These are phyloP conservation scores for Begonia masoniana DNA, from an alignment of 306 rosid genomes.

Conservation along the genomic window DNA sequence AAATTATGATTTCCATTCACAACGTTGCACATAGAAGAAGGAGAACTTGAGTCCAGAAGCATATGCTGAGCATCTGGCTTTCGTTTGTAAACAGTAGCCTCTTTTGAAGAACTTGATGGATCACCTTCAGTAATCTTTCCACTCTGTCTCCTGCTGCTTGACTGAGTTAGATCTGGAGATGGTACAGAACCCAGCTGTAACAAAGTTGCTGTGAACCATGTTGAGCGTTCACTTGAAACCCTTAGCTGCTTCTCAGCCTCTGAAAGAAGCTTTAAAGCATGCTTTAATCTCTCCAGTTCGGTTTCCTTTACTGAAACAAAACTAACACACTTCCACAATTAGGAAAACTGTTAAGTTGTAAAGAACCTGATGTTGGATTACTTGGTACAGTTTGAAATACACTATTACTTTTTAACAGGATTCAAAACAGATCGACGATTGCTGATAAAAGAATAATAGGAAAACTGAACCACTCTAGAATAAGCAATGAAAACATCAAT, in stretches of 20 bases:
- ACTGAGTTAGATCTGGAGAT: constrained; percentile 64
- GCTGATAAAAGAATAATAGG: no score
- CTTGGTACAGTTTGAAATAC: no score
- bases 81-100: constrained; percentile 31
- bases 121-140: constrained; percentile 61
- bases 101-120: constrained; percentile 78
- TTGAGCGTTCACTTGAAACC: constrained; percentile 86
- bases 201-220: constrained; percentile 95
- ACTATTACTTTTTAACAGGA: no score
- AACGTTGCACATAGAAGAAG: constrained; percentile 31
- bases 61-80: constrained; percentile 40
- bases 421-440: no score
- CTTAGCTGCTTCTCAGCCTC: constrained; percentile 93
- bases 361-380: no score
- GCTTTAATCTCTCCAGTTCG: constrained; percentile 81
- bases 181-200: constrained; percentile 85
- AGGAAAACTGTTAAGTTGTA: not conserved
- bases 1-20: constrained; percentile 28
- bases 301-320: constrained; percentile 61
- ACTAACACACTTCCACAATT: constrained; percentile 20
- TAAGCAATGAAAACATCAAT: no score
- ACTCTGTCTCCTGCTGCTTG: constrained; percentile 85
- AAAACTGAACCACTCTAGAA: no score
- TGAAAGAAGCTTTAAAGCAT: constrained; percentile 91
- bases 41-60: constrained; percentile 39